Evolutionary conservation across 2,329 filamentous ascomycete species (phyloP).

Genomic region (Paraphaeosphaeria minitans): DNA sequence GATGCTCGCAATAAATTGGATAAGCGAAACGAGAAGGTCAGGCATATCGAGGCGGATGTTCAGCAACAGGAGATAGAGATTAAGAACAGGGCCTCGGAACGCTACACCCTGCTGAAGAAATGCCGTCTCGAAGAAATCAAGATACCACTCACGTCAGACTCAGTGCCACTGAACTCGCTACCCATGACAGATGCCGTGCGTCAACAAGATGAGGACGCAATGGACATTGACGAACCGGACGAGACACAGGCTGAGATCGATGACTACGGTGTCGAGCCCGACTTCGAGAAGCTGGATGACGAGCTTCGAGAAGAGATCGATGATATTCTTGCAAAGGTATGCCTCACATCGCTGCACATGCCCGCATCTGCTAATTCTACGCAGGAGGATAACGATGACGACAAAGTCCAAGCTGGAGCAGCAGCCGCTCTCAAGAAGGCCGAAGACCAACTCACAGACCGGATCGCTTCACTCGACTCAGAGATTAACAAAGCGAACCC

Average conservation of each 20-base stretch:
- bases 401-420: slow-evolving; percentile 25
- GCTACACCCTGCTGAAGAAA: slow-evolving; percentile 82
- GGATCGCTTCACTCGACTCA: slow-evolving; percentile 72
- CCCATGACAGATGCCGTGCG: slow-evolving; percentile 81
- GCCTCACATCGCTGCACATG: neutral
- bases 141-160: slow-evolving; percentile 76
- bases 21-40: slow-evolving; percentile 83
- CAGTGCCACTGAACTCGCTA: slow-evolving; percentile 74
- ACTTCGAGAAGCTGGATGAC: slow-evolving; percentile 81
- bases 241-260: slow-evolving; percentile 68
- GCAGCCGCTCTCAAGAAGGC: slow-evolving; percentile 44
- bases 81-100: slow-evolving; percentile 80
- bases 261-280: slow-evolving; percentile 88
- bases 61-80: slow-evolving; percentile 81
- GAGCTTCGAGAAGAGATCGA: slow-evolving; percentile 62
- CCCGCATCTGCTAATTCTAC: slow-evolving; percentile 15
- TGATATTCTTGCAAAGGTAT: slow-evolving; percentile 61
- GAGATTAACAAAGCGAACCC: slow-evolving; percentile 95
- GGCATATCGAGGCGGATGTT: slow-evolving; percentile 74
- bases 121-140: slow-evolving; percentile 94
- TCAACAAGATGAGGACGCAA: slow-evolving; percentile 76
- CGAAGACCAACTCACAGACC: slow-evolving; percentile 78
- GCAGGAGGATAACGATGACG: slow-evolving; percentile 69
- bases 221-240: slow-evolving; percentile 82
- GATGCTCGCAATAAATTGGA: slow-evolving; percentile 80